phyloP scores from a whole-genome alignment of 2,329 filamentous ascomycete species.

The Neodidymelliopsis sp. region DNA sequence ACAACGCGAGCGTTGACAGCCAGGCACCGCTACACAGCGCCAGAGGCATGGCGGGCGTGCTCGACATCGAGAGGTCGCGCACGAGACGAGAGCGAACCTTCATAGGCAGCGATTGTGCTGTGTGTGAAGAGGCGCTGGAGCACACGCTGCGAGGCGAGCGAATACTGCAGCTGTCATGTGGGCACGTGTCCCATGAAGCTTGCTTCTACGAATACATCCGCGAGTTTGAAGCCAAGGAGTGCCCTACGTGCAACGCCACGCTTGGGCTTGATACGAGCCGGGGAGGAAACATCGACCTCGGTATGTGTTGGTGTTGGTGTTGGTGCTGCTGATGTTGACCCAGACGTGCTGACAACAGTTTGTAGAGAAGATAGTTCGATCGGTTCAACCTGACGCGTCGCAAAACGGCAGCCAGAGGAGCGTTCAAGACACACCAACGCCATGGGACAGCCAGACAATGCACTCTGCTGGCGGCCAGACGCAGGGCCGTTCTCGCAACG shows the following conservation, averaged over 20 bases:
- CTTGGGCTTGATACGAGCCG: conserved; percentile 91
- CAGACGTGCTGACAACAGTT: conserved; percentile 11
- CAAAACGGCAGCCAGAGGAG: conserved; percentile 49
- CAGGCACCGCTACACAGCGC: conserved; percentile 42
- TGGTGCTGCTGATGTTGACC: too few relatives aligned
- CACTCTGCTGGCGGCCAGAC: conserved; percentile 60
- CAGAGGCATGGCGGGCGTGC: conserved; percentile 66
- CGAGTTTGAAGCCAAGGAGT: conserved; percentile 92
- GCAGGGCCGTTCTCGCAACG: conserved; percentile 41
- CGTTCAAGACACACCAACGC: conserved; percentile 65
- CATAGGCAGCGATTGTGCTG: conserved; percentile 91
- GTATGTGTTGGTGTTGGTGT: conserved; percentile 58
- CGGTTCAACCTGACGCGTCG: conserved; percentile 71
- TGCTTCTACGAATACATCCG: conserved; percentile 99
- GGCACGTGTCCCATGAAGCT: conserved; percentile 96
- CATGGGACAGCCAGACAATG: conserved; percentile 68
- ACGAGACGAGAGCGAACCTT: conserved; percentile 91
- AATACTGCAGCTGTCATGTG: conserved; percentile 93
- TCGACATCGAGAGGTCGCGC: conserved; percentile 79
- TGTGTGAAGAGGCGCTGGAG: conserved; percentile 95
- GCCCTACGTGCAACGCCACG: conserved; percentile 91
- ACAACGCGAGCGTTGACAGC: conserved; percentile 36
- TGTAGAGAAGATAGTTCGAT: conserved; percentile 92
- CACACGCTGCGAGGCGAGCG: conserved; percentile 93
- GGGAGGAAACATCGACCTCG: conserved; percentile 90